Percentiles rank a stretch among this genome's conserved stretches.
phyloP scores from a whole-genome alignment of 176 grass and related monocot genomes.

The Microstegium vimineum region DNA sequence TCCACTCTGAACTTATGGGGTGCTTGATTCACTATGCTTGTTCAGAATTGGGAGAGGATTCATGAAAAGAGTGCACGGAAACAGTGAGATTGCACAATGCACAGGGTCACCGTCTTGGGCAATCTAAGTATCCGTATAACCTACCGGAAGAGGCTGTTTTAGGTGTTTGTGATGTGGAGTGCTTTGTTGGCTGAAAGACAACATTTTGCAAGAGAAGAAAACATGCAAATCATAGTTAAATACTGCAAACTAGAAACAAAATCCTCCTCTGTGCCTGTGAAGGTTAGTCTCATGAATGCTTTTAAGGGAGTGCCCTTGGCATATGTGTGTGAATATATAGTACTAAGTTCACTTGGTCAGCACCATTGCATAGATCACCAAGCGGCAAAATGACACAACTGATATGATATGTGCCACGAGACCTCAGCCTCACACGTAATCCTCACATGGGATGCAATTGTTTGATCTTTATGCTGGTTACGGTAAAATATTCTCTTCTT shows the following conservation, averaged over 20 bases:
- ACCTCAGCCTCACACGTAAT: neutral
- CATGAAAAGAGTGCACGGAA: neutral
- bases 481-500: neutral
- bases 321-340: neutral
- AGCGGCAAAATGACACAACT: neutral
- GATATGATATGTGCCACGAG: neutral
- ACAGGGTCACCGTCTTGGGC: neutral
- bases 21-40: neutral
- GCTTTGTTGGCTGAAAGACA: neutral
- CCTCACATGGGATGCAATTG: neutral
- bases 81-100: neutral
- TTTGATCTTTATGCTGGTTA: neutral
- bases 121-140: neutral
- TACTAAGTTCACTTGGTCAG: neutral
- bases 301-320: neutral
- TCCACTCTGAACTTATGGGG: neutral
- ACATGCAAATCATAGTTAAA: neutral
- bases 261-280: neutral
- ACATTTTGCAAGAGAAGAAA: neutral
- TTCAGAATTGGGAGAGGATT: neutral
- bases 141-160: neutral
- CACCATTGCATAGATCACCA: neutral
- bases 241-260: slow-evolving; percentile 2
- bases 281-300: neutral
- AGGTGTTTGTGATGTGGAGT: neutral